A percentile compares a stretch with the other conserved stretches of the same genome.
phyloP scores from a whole-genome alignment of 1,139 yeast species.

The Saccharomyces hybrid region DNA sequence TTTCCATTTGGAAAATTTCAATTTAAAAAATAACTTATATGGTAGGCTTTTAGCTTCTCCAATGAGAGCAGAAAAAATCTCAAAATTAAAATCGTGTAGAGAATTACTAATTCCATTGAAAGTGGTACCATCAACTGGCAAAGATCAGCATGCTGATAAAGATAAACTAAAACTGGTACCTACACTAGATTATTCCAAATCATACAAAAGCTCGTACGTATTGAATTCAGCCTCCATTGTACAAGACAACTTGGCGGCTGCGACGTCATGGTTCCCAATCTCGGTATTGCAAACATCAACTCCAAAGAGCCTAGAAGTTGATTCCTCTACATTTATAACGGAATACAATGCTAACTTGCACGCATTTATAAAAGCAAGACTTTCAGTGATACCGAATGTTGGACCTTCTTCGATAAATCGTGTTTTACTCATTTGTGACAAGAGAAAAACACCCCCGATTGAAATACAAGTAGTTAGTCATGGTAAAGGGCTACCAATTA shows the following conservation, averaged over 20 bases:
- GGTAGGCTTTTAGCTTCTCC: slow-evolving; percentile 27
- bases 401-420: neutral
- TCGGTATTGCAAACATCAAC: slow-evolving; percentile 7
- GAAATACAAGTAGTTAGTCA: neutral
- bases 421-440: neutral
- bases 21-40: slow-evolving; percentile 18
- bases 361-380: neutral
- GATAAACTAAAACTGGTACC: slow-evolving; percentile 6
- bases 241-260: slow-evolving; percentile 3
- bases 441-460: neutral
- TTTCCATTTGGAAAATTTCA: slow-evolving; percentile 5
- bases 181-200: neutral
- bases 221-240: slow-evolving; percentile 11
- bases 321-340: neutral
- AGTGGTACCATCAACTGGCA: slow-evolving; percentile 3
- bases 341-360: neutral
- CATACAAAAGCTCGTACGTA: slow-evolving; percentile 19
- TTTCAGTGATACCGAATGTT: neutral
- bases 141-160: slow-evolving; percentile 2
- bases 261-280: slow-evolving; percentile 13
- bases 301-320: neutral
- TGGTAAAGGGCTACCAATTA: neutral
- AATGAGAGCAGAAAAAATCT: slow-evolving; percentile 21
- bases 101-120: slow-evolving; percentile 21
- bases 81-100: slow-evolving; percentile 19